These are phyloP conservation scores for Fraxinus anomala DNA, from an alignment of 257 asterid genomes.

Conservation along the genomic window DNA sequence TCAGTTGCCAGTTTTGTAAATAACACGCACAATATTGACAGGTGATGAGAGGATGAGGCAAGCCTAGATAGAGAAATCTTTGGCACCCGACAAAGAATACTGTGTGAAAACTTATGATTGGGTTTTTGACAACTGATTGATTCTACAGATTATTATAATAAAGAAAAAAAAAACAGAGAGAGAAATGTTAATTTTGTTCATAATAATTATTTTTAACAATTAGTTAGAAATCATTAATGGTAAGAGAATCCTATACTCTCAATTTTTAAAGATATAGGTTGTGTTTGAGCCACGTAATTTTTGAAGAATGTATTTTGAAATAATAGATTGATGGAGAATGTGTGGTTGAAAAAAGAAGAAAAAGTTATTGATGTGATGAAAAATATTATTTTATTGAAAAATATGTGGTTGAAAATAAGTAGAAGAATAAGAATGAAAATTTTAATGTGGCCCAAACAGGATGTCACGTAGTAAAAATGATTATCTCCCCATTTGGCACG, in stretches of 20 bases:
- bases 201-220: background rate
- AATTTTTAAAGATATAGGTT: too few relatives aligned
- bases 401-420: too few relatives aligned
- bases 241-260: background rate
- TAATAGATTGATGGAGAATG: too few relatives aligned
- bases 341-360: too few relatives aligned
- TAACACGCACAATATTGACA: conserved; percentile 24
- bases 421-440: too few relatives aligned
- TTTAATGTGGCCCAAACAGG: too few relatives aligned
- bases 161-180: background rate
- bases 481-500: too few relatives aligned
- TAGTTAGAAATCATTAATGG: background rate
- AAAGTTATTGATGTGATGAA: too few relatives aligned
- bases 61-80: conserved; percentile 26
- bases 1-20: conserved; percentile 29
- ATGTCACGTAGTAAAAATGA: too few relatives aligned
- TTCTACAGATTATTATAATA: conserved; percentile 24
- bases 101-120: conserved; percentile 45
- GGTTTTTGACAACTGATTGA: conserved; percentile 28
- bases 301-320: too few relatives aligned
- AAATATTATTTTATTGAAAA: too few relatives aligned
- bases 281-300: too few relatives aligned
- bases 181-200: background rate
- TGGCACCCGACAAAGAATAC: conserved; percentile 56
- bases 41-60: conserved; percentile 36